phyloP scores from a whole-genome alignment of 1,284 basidiomycete species.

The Malassezia psittaci region DNA sequence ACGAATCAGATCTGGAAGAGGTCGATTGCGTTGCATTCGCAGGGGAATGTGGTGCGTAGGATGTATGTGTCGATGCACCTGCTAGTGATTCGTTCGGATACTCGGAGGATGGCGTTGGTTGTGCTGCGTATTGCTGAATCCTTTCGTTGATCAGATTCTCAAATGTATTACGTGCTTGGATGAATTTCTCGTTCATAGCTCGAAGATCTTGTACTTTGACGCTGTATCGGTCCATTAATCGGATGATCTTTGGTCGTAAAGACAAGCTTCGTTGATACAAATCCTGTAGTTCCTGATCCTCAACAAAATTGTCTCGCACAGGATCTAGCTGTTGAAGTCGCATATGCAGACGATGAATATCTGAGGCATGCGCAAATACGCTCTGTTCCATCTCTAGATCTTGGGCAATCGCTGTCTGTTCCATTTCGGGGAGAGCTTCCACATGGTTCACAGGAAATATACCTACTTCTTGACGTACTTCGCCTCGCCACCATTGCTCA shows the following conservation, averaged over 20 bases:
- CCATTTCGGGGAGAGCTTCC: slow-evolving; percentile 74
- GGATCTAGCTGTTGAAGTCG: slow-evolving; percentile 67
- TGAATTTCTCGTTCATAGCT: slow-evolving; percentile 78
- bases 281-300: slow-evolving; percentile 79
- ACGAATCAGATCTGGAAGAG: neutral
- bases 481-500: slow-evolving; percentile 97
- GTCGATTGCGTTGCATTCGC: neutral
- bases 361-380: slow-evolving; percentile 70
- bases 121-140: slow-evolving; percentile 8
- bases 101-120: neutral
- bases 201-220: slow-evolving; percentile 57
- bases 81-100: neutral
- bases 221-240: slow-evolving; percentile 84
- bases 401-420: slow-evolving; percentile 63
- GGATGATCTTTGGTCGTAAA: slow-evolving; percentile 84
- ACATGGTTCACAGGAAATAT: slow-evolving; percentile 99
- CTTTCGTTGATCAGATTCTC: slow-evolving; percentile 51
- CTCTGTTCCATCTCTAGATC: slow-evolving; percentile 82
- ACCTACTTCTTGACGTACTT: slow-evolving; percentile 78
- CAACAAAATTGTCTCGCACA: slow-evolving; percentile 70
- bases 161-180: slow-evolving; percentile 69
- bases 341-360: slow-evolving; percentile 75
- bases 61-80: neutral
- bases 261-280: slow-evolving; percentile 80
- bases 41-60: neutral